Conservation (phyloP, 257 asterid genomes). For the Solanum okadae region DNA sequence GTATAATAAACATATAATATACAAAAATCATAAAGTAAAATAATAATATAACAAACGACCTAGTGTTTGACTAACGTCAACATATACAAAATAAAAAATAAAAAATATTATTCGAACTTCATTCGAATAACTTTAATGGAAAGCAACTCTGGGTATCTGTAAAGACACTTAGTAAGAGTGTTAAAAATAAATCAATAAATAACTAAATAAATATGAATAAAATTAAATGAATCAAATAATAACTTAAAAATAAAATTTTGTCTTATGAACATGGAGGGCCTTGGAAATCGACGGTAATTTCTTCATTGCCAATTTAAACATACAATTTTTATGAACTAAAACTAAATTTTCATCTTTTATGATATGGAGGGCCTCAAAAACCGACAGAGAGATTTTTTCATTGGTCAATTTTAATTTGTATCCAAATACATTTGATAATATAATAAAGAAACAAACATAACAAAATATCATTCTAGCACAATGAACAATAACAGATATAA, state of each 20-base stretch:
- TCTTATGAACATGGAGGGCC: not conserved
- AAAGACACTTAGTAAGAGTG: too few species aligned
- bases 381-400: not conserved
- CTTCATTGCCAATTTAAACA: not conserved
- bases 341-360: too few species aligned
- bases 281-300: too few species aligned
- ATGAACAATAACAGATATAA: not conserved
- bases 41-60: not conserved
- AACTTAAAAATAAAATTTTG: not conserved
- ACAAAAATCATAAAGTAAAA: not conserved
- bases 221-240: too few species aligned
- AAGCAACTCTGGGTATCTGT: not conserved
- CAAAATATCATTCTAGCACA: not conserved
- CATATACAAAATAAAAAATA: too few species aligned
- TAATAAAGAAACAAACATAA: not conserved
- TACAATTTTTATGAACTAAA: not conserved
- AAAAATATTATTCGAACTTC: not conserved
- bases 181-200: too few species aligned
- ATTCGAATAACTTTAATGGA: not conserved
- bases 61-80: not conserved
- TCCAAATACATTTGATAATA: not conserved
- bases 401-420: too few species aligned
- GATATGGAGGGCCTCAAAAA: not conserved
- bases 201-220: too few species aligned
- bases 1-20: too few species aligned